Evolutionary conservation across 2,329 filamentous ascomycete genomes (phyloP), one percentile per base, ranked within the genome.

Genomic region (Furcasterigmium sp.): DNA sequence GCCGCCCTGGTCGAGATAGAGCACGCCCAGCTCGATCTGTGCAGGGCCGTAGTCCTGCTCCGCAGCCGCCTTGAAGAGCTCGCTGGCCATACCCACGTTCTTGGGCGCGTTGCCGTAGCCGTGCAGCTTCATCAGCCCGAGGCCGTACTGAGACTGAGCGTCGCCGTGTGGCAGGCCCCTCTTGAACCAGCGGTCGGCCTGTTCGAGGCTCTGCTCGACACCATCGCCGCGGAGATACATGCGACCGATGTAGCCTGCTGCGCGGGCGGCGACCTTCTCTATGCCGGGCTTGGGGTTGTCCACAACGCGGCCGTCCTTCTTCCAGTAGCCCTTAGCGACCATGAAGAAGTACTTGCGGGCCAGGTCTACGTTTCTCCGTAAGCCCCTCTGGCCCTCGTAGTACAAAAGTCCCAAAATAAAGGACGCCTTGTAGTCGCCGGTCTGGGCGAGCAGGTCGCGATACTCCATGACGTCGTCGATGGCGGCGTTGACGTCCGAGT

Each of bases 401-500:
- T 94, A 87, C 48, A 95, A 78, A 51, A 88, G 82, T 3, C 87
- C 91, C 1, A 96, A 70, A 48, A 87, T 91, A 56, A 91, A 90
- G 1, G 88, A 91, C 1, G 91, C 88, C 59, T 87, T 90, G 44
- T 88, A 79, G 56, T 95, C 89, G 10, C 91, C 90, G 60, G 95
- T 95, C 47, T 91, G 82, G 6, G 89, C 89, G 75, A 95, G 85
- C 34, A 95, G 74, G 55, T 95, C 88, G 51, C 95, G 72, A 54
- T 95, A 98, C 60, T 98, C 93, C 46, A 98, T 81, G 14, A 97
- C 86, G 62, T 98, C 91, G 54, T 95, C 90, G 46, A 96, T 80
- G 14, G 88, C 87, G 1, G 90, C 89, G 55, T 95, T 85, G 1
- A 85, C 80, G 57, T 93, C 87, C 3, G 88, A 87, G 51, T 85